These are phyloP conservation scores for Ilex aquifolium DNA, from an alignment of 257 asterid genomes.

Conservation along the genomic window DNA sequence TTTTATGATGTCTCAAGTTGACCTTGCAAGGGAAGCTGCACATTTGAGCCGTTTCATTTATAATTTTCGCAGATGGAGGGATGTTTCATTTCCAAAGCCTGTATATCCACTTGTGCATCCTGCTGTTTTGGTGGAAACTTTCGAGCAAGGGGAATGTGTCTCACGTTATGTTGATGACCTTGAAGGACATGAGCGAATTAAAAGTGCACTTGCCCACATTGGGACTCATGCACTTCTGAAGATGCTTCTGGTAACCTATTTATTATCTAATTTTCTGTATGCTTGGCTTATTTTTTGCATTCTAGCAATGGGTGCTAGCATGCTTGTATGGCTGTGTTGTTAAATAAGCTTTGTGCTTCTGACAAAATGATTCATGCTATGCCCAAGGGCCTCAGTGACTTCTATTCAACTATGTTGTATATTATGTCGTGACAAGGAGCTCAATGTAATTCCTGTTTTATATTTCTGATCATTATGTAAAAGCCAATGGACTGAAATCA, in stretches of 20 bases:
- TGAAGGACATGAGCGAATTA: conserved; percentile 59
- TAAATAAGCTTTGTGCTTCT: too few species aligned
- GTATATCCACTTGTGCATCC: conserved; percentile 89
- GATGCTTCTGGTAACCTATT: conserved; percentile 65
- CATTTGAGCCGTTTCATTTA: conserved; percentile 80
- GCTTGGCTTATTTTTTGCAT: background rate
- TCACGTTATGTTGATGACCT: conserved; percentile 60
- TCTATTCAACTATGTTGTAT: too few species aligned
- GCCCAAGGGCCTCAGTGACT: too few species aligned
- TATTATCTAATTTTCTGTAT: background rate
- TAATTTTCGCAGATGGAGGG: conserved; percentile 81
- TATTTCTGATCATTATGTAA: too few species aligned
- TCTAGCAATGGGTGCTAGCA: too few species aligned
- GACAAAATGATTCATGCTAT: too few species aligned
- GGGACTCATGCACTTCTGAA: conserved; percentile 89
- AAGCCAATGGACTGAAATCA: too few species aligned
- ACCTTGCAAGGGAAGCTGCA: conserved; percentile 87
- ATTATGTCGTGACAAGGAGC: too few species aligned
- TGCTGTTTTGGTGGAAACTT: conserved; percentile 82
- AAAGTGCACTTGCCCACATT: conserved; percentile 75
- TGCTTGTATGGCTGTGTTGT: too few species aligned
- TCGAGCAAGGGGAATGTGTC: conserved; percentile 85
- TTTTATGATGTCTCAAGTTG: conserved; percentile 93
- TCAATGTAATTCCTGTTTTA: too few species aligned
- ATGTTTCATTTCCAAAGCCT: conserved; percentile 88